Base-by-base conservation (phyloP, 768 basidiomycete species). In the Coprinopsis sp. region DNA sequence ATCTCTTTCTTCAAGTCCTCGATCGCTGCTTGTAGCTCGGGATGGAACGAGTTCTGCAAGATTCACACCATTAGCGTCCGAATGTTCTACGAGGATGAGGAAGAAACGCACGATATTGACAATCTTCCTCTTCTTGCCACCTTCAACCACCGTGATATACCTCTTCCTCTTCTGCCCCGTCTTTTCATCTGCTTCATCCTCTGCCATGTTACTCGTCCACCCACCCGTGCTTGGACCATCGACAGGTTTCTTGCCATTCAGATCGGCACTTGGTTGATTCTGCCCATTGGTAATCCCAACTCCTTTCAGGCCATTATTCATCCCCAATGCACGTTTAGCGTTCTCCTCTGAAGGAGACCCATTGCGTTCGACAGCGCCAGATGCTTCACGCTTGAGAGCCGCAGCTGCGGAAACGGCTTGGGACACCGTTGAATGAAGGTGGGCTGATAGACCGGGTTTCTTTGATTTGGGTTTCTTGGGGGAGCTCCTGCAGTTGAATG, bases 381-480 rank as follows among this genome's bases (percentile, higher is more conserved):
- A 31, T 11, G 6, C 28, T 14, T 33, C 46, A 4, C 4, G 13
- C 24, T 38, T 14, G 27, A 3, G 12, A 19, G 16, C 31, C 31
- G 27, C 49, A 25, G 16, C 42, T 31, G n/a, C 38, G 30, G 16
- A 38, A 25, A 2, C 29, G 24, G 14, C 36, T 43, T 6, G 40
- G 3, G 18, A 47, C 36, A 18, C 47, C 41, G 23, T 6, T 6
- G 40, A n/a, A 28, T 52, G 55, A 3, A 59, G 49, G 25, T 57
- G 54, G 19, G 58, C 38, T 10, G 59, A 51, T 50, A 61, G 55
- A n/a, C 60, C 41, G 50, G 66, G 53, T 57, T 82, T 82, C 63
- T 78, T 81, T 0, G 82, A 82, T 62, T 81, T 84, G 2, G 83
- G 80, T 59, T 87, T 87, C 69, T 83, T 85, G 19, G 82, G 79